Base-by-base conservation (phyloP, 1,284 basidiomycete genomes). In the Laetiporus sulphureus region DNA sequence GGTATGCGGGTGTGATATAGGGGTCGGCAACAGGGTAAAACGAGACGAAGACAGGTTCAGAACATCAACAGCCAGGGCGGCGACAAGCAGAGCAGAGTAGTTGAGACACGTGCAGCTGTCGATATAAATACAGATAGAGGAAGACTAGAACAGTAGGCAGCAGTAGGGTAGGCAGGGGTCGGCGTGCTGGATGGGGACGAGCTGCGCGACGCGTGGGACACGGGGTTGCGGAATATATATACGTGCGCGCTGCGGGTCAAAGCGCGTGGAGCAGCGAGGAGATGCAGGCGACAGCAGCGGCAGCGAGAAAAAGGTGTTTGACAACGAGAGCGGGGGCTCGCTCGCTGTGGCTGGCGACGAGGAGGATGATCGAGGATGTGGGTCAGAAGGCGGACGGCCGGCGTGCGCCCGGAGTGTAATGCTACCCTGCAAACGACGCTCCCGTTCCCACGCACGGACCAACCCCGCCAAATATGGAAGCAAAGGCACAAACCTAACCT, bases 301-400 rank as follows among this genome's bases (percentile, higher is more conserved):
- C 45, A 44, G 38, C 41, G 50, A 47, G 52, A 42, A 41, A 48
- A 46, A 49, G 47, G 57, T 52, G 51, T 46, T 45, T 42, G 49
- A 51, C 54, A 51, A 54, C 55, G 58, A 55, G 52, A 54, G 49
- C 46, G 54, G 52, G 49, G 36, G 37, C 47, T 42, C 41, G 54
- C 52, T 57, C 55, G 55, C 55, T 57, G 55, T 57, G 55, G 55
- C 55, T 57, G 55, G 54, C 56, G 56, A 54, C 54, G 56, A 56
- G 56, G 50, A 56, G 49, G 52, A 49, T 53, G 52, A 59, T 59
- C 58, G 57, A 59, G 57, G 57, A 53, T 57, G 57, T 53, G 57
- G 58, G 59, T 52, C 50, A 61, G 57, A 59, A 61, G 58, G 58
- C 59, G 59, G 58, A 57, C 55, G 56, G 59, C 53, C 56, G 55